phyloP scores from a whole-genome alignment of 352 stramenopile genomes.

The Peronospora belbahrii region DNA sequence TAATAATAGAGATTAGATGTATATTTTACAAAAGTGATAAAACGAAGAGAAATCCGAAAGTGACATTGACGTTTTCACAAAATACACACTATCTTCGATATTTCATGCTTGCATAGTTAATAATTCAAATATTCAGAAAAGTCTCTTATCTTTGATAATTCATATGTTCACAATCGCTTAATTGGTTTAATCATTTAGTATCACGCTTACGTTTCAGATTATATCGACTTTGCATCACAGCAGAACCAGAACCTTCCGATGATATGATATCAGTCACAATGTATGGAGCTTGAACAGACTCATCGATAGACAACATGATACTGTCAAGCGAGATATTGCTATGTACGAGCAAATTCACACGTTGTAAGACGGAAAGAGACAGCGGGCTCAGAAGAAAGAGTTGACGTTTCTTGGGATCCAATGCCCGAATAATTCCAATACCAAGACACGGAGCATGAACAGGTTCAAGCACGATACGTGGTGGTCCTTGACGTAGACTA shows the following conservation, averaged over 20 bases:
- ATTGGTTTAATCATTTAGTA: slow-evolving; percentile 33
- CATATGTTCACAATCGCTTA: no score
- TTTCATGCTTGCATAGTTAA: no score
- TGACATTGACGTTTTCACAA: no score
- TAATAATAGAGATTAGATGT: no score
- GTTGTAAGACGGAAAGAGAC: slow-evolving; percentile 35
- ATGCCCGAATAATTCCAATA: slow-evolving; percentile 53
- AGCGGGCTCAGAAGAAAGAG: slow-evolving; percentile 67
- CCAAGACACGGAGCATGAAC: slow-evolving; percentile 56
- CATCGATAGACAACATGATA: slow-evolving; percentile 44
- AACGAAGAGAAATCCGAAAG: no score
- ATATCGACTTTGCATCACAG: slow-evolving; percentile 79
- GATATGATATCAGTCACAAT: slow-evolving; percentile 60
- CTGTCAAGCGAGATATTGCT: slow-evolving; percentile 52
- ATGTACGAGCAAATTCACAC: slow-evolving; percentile 69
- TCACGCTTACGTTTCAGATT: slow-evolving; percentile 85
- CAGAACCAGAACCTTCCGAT: slow-evolving; percentile 64
- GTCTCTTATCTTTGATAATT: no score
- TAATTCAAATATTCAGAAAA: no score
- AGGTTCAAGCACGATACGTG: slow-evolving; percentile 48
- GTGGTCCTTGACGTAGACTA: slow-evolving; percentile 16
- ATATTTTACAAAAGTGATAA: no score
- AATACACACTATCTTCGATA: no score
- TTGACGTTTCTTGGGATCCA: slow-evolving; percentile 44
- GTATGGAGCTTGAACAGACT: slow-evolving; percentile 45